Base-by-base conservation (phyloP, 2,329 filamentous ascomycete species). In the Colletotrichum sublineola region DNA sequence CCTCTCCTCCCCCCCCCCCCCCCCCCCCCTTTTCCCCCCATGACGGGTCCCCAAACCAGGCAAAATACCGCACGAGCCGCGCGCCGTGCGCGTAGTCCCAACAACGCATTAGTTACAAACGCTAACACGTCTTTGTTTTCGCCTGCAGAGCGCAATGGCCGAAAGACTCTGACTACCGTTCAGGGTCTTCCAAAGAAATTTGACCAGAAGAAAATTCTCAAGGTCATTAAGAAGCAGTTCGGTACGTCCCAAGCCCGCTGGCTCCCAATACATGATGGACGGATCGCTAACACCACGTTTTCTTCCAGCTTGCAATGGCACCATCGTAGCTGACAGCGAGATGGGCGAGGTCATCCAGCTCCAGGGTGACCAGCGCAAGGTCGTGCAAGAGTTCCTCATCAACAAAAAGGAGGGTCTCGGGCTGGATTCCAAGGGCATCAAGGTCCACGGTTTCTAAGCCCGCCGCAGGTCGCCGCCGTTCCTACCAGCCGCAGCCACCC, bases 331-430 rank as follows among this genome's bases (percentile, higher is more conserved):
- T 82, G 96, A 98, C 86, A 90, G 90, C 79, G 95, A 97, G 86
- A 97, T 98, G 94, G 96, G 96, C 83, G 95, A 98, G 89, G 96
- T 98, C 90, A 98, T 99, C 83, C 96, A 99, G 90, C 93, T 99
- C 82, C 96, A 99, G 86, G 96, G 96, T 81, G 96, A 99, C 85
- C 96, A 99, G 89, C 96, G 96, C 86, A 97, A 97, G 87, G 95
- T 97, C 91, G 94, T 98, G 83, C 94, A 97, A 85, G 95, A 98
- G 82, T 99, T 98, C 88, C 92, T 98, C 85, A 91, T 92, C 86
- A 94, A 97, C 87, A 97, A 97, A 90, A 94, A 95, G 86, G 94
- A 95, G 82, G 96, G 96, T 81, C 90, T 98, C 80, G 94, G 94
- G 84, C 92, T 98, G 82, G 94, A 98, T 86, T 89, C 92, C 84